These are phyloP conservation scores for Alternaria longipes DNA, from an alignment of 2,329 filamentous ascomycete species.

Conservation along the genomic window DNA sequence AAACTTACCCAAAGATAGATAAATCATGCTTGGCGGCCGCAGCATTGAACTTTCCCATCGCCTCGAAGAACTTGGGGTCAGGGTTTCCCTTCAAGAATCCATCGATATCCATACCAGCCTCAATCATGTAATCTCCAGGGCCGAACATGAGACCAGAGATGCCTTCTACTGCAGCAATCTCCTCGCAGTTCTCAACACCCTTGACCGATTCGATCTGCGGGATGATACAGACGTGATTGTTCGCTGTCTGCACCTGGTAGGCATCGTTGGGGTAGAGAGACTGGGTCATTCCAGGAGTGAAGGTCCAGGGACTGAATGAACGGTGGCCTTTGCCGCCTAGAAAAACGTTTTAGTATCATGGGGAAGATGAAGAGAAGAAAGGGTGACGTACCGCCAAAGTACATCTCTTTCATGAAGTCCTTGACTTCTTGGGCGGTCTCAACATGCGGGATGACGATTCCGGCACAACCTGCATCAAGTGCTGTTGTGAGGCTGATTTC, in stretches of 20 bases:
- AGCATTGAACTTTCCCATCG: conserved; percentile 31
- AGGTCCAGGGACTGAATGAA: conserved; percentile 40
- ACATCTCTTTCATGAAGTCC: conserved; percentile 35
- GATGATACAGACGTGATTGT: conserved; percentile 40
- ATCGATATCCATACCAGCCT: conserved; percentile 32
- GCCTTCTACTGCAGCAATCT: conserved; percentile 39
- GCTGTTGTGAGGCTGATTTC: conserved; percentile 34
- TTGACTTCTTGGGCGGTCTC: conserved; percentile 38
- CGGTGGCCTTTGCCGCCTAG: conserved; percentile 27
- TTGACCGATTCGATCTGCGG: conserved; percentile 39
- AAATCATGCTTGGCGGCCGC: conserved; percentile 34
- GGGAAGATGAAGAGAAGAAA: background rate
- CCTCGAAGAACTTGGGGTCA: conserved; percentile 28
- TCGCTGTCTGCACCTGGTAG: conserved; percentile 35
- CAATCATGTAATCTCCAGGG: conserved; percentile 37
- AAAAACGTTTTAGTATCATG: conserved; percentile 1
- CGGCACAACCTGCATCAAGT: conserved; percentile 36
- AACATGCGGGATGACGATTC: conserved; percentile 35
- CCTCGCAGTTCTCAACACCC: conserved; percentile 37
- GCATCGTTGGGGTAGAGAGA: conserved; percentile 35
- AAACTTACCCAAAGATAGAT: conserved; percentile 32
- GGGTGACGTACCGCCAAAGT: conserved; percentile 22
- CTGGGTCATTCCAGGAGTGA: conserved; percentile 29
- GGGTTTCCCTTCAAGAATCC: conserved; percentile 26
- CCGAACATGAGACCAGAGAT: conserved; percentile 39